Evolutionary conservation across 2,329 filamentous ascomycete species (phyloP).

Genomic region (Talaromyces sp.): DNA sequence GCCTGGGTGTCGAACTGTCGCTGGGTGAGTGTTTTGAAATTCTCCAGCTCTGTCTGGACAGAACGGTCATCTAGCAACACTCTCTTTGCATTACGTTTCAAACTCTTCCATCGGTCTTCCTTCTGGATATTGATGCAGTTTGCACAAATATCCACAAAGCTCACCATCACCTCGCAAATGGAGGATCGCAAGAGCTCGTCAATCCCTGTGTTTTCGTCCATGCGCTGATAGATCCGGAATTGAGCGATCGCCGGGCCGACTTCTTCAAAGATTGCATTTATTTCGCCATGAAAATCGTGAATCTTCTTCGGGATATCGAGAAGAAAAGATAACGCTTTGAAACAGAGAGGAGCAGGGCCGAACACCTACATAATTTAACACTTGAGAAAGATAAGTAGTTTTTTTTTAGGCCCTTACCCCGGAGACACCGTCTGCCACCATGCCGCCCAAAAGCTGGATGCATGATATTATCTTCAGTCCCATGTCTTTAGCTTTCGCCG

Average conservation of each 20-base stretch:
- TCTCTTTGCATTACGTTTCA: background rate
- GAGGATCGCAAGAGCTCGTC: background rate
- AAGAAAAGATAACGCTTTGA: background rate
- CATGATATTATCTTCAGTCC: background rate
- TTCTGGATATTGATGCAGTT: slow-evolving; percentile 1
- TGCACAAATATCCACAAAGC: slow-evolving; percentile 1
- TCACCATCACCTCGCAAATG: background rate
- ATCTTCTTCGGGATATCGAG: background rate
- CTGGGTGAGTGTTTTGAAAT: background rate
- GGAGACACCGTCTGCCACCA: background rate
- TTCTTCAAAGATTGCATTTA: background rate
- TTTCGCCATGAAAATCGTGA: background rate
- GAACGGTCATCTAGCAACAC: background rate
- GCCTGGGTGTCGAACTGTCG: background rate
- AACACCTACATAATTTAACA: background rate
- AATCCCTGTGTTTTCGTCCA: background rate
- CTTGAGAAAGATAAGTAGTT: background rate
- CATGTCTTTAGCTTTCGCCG: background rate
- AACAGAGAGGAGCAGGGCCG: background rate
- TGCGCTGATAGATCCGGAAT: background rate
- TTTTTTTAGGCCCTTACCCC: background rate
- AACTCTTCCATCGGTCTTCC: background rate
- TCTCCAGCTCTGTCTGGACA: background rate
- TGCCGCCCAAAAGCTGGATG: background rate
- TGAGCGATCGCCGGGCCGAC: background rate